Base-by-base conservation (phyloP, 805 yeast genomes). In the Ogataea nonfermentans region DNA sequence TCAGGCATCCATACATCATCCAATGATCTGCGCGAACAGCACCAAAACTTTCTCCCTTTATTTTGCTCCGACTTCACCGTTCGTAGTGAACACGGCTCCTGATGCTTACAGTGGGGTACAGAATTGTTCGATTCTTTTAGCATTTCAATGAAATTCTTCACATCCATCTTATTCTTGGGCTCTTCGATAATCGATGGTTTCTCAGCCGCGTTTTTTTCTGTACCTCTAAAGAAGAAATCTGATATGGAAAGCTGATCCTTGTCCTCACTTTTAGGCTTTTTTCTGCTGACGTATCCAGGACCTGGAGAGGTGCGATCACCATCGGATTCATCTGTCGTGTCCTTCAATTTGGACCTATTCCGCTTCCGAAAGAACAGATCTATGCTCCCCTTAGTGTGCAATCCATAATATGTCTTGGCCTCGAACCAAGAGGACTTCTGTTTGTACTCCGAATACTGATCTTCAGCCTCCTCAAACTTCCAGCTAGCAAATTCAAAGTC, bases 41-140 rank as follows among this genome's bases (percentile, higher is more conserved):
- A 65, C 81, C 81, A 78, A 47, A 78, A 78, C 46, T 69, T 73
- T 37, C 61, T 65, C 0, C 81, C 81, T 26, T 63, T 68, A 41
- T 72, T 73, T 17, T 61, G 55, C 6, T 54, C 51, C 1, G 73
- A 70, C 47, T 57, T 66, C 0, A 78, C 74, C 0, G 76, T 68
- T 44, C 71, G 62, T 32, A 77, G 46, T 4, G 67, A 57, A 24
- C 79, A 68, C n/a, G 65, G 62, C 33, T 70, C 68, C 4, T 65
- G 56, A 49, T 78, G 82, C 23, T 65, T 61, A 53, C 83, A 78
- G 5, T 37, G 11, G 0, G 83, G 83, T 1, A 43, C 27, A 1
- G 45, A 40, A 11, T 41, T 33, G 13, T 42, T 40, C 0, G 51
- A 40, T 12, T 32, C 37, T 15, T 44, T 36, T 19, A 62, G 42